Evolutionary conservation across 2,329 filamentous ascomycete genomes (phyloP).

Genomic region (Ophiocordyceps unilateralis): DNA sequence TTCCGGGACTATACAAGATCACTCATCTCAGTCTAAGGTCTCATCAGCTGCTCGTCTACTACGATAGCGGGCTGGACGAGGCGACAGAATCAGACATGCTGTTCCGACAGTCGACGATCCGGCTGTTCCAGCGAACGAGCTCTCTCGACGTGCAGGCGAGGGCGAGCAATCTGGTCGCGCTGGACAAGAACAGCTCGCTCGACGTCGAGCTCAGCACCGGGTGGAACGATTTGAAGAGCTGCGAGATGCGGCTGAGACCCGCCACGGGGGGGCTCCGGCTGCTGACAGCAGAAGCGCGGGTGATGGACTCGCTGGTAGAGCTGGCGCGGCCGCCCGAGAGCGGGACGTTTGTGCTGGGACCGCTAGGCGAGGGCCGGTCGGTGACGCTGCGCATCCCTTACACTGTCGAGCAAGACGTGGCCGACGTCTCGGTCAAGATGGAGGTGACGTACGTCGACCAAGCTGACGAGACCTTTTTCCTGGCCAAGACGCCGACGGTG

Average conservation of each 20-base stretch:
- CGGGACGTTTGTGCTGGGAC: conserved; percentile 32
- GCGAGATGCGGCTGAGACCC: conserved; percentile 43
- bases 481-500: conserved; percentile 38
- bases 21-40: conserved; percentile 51
- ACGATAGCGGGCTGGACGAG: conserved; percentile 41
- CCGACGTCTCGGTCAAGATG: conserved; percentile 54
- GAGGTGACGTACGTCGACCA: conserved; percentile 60
- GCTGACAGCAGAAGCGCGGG: conserved; percentile 39
- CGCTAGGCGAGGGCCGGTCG: conserved; percentile 24
- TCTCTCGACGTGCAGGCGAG: conserved; percentile 52
- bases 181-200: conserved; percentile 63
- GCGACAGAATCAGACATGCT: conserved; percentile 29
- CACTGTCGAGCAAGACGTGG: conserved; percentile 61
- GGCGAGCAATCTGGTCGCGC: conserved; percentile 53
- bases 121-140: conserved; percentile 54
- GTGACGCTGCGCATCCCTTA: conserved; percentile 60
- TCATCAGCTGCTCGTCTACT: conserved; percentile 46
- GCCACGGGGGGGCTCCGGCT: conserved; percentile 50
- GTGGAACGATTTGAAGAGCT: conserved; percentile 48
- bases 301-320: conserved; percentile 23
- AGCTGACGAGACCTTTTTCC: conserved; percentile 27
- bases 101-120: conserved; percentile 42
- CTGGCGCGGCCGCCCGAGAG: conserved; percentile 33
- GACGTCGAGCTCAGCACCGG: conserved; percentile 59
- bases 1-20: conserved; percentile 58